Percentiles rank a stretch among this genome's conserved stretches.
Conservation (phyloP, 257 asterid genomes). For the Solanum appendiculatum region DNA sequence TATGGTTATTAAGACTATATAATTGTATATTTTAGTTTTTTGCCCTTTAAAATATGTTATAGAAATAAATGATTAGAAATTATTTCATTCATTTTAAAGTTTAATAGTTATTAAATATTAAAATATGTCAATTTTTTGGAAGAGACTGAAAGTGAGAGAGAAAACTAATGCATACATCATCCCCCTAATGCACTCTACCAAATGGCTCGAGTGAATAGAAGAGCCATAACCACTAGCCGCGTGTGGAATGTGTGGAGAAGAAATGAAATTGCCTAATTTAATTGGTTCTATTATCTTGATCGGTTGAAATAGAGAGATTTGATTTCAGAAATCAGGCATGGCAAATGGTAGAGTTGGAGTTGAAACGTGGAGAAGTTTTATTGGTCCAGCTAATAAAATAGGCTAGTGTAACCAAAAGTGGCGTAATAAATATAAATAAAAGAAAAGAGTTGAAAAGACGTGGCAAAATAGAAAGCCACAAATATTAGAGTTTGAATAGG, state of each 20-base stretch:
- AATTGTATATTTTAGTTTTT: too few relatives aligned
- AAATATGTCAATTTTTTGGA: background rate
- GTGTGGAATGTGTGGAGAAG: background rate
- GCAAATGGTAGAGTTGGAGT: background rate
- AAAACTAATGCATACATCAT: background rate
- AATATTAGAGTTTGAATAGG: background rate
- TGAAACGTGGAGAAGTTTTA: background rate
- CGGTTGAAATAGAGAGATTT: too few relatives aligned
- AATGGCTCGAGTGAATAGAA: background rate
- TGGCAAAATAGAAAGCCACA: constrained; percentile 18
- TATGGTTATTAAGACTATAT: too few relatives aligned
- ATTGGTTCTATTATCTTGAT: too few relatives aligned
- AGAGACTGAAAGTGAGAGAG: too few relatives aligned
- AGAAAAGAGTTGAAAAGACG: constrained; percentile 4
- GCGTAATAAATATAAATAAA: too few relatives aligned
- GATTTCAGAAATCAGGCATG: background rate
- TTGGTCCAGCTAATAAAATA: background rate
- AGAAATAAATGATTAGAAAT: too few relatives aligned
- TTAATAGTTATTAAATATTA: too few relatives aligned
- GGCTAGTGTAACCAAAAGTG: background rate
- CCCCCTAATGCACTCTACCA: background rate
- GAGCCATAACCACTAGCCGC: background rate
- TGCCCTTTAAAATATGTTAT: too few relatives aligned
- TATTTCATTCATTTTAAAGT: too few relatives aligned
- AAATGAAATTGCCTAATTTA: background rate